Percentiles rank a stretch among this genome's conserved stretches.
Conservation (phyloP, 257 asterid genomes). For the Paraleonurus japonicus region DNA sequence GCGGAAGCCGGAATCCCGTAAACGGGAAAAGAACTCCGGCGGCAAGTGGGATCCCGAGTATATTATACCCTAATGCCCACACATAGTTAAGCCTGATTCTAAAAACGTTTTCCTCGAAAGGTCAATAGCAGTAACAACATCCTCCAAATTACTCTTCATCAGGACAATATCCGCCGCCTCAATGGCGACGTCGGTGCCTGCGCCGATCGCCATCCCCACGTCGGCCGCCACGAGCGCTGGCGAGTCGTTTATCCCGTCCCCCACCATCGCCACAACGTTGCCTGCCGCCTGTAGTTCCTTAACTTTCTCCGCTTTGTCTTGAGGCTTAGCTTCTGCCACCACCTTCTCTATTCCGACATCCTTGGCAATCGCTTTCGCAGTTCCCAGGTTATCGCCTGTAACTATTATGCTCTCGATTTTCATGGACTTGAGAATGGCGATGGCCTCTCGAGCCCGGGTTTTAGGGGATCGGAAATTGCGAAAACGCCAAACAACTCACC, state of each 20-base stretch:
- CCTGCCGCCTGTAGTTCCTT: slow-evolving; percentile 75
- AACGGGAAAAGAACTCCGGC: slow-evolving; percentile 74
- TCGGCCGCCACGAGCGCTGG: slow-evolving; percentile 90
- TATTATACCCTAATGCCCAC: slow-evolving; percentile 81
- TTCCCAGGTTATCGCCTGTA: slow-evolving; percentile 88
- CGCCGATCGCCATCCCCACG: slow-evolving; percentile 88
- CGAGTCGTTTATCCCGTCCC: slow-evolving; percentile 87
- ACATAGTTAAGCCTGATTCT: slow-evolving; percentile 70
- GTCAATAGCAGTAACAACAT: slow-evolving; percentile 79
- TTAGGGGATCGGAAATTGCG: slow-evolving; percentile 69
- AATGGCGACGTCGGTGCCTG: slow-evolving; percentile 84
- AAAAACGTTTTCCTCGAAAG: slow-evolving; percentile 66
- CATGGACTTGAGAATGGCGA: slow-evolving; percentile 70
- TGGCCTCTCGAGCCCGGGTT: slow-evolving; percentile 67
- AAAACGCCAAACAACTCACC: slow-evolving; percentile 59
- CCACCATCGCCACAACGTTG: slow-evolving; percentile 79
- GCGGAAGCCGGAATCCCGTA: slow-evolving; percentile 76
- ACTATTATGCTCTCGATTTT: slow-evolving; percentile 51
- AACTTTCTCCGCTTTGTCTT: slow-evolving; percentile 70
- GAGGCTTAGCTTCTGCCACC: slow-evolving; percentile 78
- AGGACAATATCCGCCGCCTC: slow-evolving; percentile 92
- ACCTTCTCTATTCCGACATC: slow-evolving; percentile 66
- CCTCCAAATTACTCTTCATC: slow-evolving; percentile 85
- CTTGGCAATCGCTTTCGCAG: slow-evolving; percentile 72
- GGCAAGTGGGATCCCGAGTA: slow-evolving; percentile 72